Conservation (phyloP, 768 basidiomycete genomes). For the Termitomyces sp. region DNA sequence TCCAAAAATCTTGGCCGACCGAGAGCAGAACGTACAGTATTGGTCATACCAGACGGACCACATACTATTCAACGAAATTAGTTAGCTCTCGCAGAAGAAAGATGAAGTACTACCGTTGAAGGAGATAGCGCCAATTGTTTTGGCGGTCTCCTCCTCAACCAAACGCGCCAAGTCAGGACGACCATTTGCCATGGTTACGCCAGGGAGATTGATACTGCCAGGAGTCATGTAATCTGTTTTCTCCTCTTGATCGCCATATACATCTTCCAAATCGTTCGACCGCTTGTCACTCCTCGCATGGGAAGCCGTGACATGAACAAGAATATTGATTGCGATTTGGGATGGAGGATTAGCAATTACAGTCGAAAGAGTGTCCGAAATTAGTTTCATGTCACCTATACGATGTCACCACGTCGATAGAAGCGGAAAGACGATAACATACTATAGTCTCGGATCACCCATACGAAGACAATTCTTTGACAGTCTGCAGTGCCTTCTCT, state of each 20-base stretch:
- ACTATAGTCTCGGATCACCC: constrained; percentile 36
- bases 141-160: constrained; percentile 29
- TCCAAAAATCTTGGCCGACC: constrained; percentile 29
- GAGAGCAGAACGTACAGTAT: constrained; percentile 32
- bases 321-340: constrained; percentile 11
- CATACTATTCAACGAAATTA: constrained; percentile 32
- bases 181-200: constrained; percentile 25
- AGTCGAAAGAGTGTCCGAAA: constrained; percentile 19
- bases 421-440: neutral
- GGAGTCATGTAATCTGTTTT: neutral
- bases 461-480: constrained; percentile 27
- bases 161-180: constrained; percentile 36
- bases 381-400: constrained; percentile 23
- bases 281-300: neutral
- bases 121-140: constrained; percentile 32
- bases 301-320: constrained; percentile 14
- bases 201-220: neutral
- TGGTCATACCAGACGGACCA: constrained; percentile 35
- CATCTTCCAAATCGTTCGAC: neutral
- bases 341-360: constrained; percentile 3
- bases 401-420: neutral
- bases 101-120: constrained; percentile 36
- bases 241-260: constrained; percentile 9
- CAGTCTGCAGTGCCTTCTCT: neutral
- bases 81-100: neutral